Percentiles rank a stretch among this genome's conserved stretches.
Evolutionary conservation across 1,284 basidiomycete genomes (phyloP).

Genomic region (Kalmanozyma brasiliensis): DNA sequence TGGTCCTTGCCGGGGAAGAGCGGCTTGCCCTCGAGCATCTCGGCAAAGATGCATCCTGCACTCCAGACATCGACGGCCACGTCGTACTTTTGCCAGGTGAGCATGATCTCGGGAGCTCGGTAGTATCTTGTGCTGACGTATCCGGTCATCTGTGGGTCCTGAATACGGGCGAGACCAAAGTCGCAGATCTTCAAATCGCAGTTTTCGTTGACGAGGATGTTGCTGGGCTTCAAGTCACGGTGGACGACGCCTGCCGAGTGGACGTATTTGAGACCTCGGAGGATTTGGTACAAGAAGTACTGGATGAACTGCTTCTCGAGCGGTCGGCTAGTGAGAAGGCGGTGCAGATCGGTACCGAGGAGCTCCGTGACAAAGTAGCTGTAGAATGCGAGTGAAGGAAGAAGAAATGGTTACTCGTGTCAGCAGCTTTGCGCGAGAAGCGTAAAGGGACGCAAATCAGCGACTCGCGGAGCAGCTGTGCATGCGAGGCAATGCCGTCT

Average conservation of each 20-base stretch:
- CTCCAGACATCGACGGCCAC: constrained; percentile 99
- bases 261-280: constrained; percentile 98
- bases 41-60: constrained; percentile 98
- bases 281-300: constrained; percentile 98
- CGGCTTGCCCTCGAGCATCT: constrained; percentile 99
- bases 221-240: constrained; percentile 95
- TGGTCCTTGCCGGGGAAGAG: constrained; percentile 99
- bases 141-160: constrained; percentile 99
- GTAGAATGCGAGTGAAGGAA: constrained; percentile 69
- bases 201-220: constrained; percentile 99
- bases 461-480: too few relatives aligned
- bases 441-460: too few relatives aligned
- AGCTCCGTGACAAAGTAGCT: constrained; percentile 98
- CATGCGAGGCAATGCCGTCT: too few relatives aligned
- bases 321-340: constrained; percentile 92
- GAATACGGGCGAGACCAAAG: constrained; percentile 90
- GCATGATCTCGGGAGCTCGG: constrained; percentile 99
- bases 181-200: constrained; percentile 99
- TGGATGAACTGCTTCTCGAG: constrained; percentile 99
- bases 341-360: constrained; percentile 95
- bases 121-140: constrained; percentile 99
- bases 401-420: background rate
- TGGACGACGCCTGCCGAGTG: constrained; percentile 99
- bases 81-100: constrained; percentile 99
- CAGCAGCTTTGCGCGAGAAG: background rate